Evolutionary conservation across 2,329 filamentous ascomycete species (phyloP).

Genomic region (Xylariaceae sp.): DNA sequence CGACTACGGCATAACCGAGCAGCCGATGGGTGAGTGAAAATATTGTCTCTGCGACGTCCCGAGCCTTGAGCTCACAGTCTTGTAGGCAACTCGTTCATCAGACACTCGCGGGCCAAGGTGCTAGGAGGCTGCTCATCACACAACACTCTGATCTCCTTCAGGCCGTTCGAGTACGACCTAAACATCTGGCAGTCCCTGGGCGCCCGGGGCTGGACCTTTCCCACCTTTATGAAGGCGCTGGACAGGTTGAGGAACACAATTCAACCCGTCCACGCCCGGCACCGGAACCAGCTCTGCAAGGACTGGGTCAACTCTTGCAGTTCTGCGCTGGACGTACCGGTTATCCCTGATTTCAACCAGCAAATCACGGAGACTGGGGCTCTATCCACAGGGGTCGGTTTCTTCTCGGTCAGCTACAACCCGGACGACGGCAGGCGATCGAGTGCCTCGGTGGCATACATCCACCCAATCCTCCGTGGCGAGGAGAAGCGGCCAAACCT

Average conservation of each 20-base stretch:
- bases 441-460: slow-evolving; percentile 84
- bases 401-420: slow-evolving; percentile 88
- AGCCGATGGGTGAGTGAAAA: slow-evolving; percentile 58
- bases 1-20: slow-evolving; percentile 82
- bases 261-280: slow-evolving; percentile 76
- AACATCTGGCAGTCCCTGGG: slow-evolving; percentile 76
- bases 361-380: slow-evolving; percentile 68
- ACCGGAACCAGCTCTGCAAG: slow-evolving; percentile 84
- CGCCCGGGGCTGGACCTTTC: slow-evolving; percentile 79
- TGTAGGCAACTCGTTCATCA: slow-evolving; percentile 79
- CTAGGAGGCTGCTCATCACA: slow-evolving; percentile 88
- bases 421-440: slow-evolving; percentile 78
- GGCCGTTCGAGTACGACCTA: slow-evolving; percentile 83
- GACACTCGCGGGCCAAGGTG: slow-evolving; percentile 87
- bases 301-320: slow-evolving; percentile 84
- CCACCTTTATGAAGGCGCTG: slow-evolving; percentile 72
- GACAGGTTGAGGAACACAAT: slow-evolving; percentile 85
- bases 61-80: too few relatives aligned
- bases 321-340: slow-evolving; percentile 68
- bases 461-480: slow-evolving; percentile 80
- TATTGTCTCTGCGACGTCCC: too few relatives aligned
- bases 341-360: slow-evolving; percentile 80
- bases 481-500: slow-evolving; percentile 78
- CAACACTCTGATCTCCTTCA: slow-evolving; percentile 90
- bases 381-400: slow-evolving; percentile 71